Evolutionary conservation across 202 grass and related monocot genomes (phyloP).

Genomic region (Zizania palustris): DNA sequence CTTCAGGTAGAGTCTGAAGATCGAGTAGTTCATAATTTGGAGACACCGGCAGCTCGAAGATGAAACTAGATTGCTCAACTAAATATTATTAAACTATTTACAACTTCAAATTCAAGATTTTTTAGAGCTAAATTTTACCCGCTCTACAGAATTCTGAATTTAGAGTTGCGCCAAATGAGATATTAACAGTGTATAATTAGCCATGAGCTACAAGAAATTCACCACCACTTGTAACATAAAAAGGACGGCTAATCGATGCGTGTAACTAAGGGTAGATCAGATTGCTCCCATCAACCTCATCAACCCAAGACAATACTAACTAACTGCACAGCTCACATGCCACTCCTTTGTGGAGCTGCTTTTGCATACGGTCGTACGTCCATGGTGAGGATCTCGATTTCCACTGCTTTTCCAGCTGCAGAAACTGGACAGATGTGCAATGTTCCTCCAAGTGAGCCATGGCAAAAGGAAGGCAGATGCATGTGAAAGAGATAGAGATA

Average conservation of each 20-base stretch:
- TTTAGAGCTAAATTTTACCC: too few relatives aligned
- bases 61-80: too few relatives aligned
- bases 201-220: not conserved
- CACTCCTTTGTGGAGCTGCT: not conserved
- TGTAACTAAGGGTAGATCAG: not conserved
- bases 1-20: slow-evolving; percentile 16
- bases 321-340: slow-evolving; percentile 32
- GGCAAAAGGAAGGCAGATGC: slow-evolving; percentile 25
- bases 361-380: slow-evolving; percentile 32
- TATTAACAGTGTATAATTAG: too few relatives aligned
- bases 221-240: not conserved
- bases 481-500: slow-evolving; percentile 46
- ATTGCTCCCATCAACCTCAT: slow-evolving; percentile 28
- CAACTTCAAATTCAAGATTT: too few relatives aligned
- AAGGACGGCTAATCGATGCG: not conserved
- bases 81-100: too few relatives aligned
- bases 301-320: not conserved
- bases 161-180: too few relatives aligned
- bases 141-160: too few relatives aligned
- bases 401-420: slow-evolving; percentile 32
- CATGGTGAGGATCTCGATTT: slow-evolving; percentile 14
- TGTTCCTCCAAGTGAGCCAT: slow-evolving; percentile 30
- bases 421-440: slow-evolving; percentile 3
- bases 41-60: not conserved
- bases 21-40: not conserved